Conservation (phyloP, 192 early-diverging fungal genomes). For the Dissophora ornata region DNA sequence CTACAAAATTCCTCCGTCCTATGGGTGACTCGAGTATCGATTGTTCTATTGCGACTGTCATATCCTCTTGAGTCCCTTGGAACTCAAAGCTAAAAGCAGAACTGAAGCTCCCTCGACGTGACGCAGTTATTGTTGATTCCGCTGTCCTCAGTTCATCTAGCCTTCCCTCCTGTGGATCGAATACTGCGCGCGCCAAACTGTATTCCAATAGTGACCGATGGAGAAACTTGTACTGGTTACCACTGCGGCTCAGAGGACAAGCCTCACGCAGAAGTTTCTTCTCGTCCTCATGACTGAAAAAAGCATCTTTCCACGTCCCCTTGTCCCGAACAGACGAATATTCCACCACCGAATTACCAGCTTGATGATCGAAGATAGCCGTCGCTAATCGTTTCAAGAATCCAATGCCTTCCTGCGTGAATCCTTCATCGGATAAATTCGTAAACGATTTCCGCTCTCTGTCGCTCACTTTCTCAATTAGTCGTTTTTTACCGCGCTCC, state of each 20-base stretch:
- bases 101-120: not conserved
- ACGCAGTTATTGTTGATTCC: not conserved
- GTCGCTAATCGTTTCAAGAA: constrained; percentile 20
- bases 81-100: not conserved
- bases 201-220: constrained; percentile 22
- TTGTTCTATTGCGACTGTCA: not conserved
- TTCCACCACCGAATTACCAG: constrained; percentile 11
- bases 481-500: not conserved
- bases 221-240: constrained; percentile 8
- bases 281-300: constrained; percentile 3
- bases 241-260: constrained; percentile 6
- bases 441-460: not conserved
- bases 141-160: too few species aligned
- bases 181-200: not conserved
- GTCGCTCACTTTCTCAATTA: not conserved
- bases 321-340: not conserved
- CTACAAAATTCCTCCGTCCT: constrained; percentile 7
- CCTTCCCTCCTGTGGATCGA: constrained; percentile 14
- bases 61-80: not conserved
- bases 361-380: constrained; percentile 24
- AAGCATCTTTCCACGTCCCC: constrained; percentile 7
- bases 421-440: constrained; percentile 13
- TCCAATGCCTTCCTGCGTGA: constrained; percentile 11
- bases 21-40: too few species aligned
- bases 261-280: constrained; percentile 6